Evolutionary conservation across 495 filamentous ascomycete genomes (phyloP).

Genomic region (Geopyxis carbonaria): DNA sequence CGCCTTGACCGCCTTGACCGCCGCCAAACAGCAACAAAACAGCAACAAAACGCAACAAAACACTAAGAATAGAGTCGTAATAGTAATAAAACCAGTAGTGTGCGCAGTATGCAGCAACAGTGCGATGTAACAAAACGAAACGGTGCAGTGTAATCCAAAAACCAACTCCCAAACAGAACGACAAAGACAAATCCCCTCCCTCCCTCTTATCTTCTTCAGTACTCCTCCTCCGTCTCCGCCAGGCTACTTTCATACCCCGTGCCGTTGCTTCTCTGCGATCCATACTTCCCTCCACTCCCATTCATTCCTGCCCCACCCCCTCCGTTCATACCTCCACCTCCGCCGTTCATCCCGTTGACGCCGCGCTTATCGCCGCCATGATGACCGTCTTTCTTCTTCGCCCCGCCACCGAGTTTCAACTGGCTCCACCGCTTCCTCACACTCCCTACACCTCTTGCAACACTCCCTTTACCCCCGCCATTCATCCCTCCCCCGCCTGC

Average conservation of each 20-base stretch:
- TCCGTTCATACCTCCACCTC: conserved; percentile 33
- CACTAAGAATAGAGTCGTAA: background rate
- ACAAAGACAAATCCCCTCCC: no score
- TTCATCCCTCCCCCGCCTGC: conserved; percentile 19
- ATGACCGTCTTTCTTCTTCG: no score
- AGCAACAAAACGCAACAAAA: conserved; percentile 4
- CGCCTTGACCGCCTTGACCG: background rate
- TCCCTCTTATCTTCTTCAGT: conserved; percentile 5
- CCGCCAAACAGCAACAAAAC: background rate
- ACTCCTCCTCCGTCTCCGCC: conserved; percentile 17
- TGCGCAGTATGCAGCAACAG: background rate
- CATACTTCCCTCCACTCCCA: background rate
- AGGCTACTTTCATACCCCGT: conserved; percentile 15
- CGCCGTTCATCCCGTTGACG: no score
- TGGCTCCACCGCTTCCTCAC: conserved; percentile 55
- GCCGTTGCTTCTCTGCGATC: no score
- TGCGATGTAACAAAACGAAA: no score
- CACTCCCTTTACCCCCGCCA: conserved; percentile 17
- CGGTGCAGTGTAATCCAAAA: no score
- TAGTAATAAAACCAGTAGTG: background rate
- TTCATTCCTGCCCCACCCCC: conserved; percentile 25
- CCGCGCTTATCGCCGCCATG: no score
- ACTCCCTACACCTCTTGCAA: conserved; percentile 33
- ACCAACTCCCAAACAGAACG: no score
- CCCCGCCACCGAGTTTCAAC: conserved; percentile 49